Conservation (phyloP, 352 stramenopile genomes). For the Globisporangium emineosum region DNA sequence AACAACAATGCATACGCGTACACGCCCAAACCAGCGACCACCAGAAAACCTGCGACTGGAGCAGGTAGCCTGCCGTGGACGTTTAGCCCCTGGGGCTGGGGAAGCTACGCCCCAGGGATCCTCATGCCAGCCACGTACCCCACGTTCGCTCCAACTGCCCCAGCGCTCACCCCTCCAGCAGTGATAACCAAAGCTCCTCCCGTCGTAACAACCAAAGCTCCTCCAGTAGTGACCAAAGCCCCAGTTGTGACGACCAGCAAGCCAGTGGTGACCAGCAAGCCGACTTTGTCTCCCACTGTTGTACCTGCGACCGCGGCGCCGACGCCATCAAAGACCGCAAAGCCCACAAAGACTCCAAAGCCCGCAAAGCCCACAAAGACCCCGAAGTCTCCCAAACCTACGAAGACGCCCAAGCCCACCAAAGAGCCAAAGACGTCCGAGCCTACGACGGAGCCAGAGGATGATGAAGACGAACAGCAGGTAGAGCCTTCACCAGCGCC, state of each 20-base stretch:
- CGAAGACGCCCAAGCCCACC: slow-evolving; percentile 4
- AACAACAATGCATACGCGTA: slow-evolving; percentile 4
- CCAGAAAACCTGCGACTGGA: neutral
- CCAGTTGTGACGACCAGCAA: neutral
- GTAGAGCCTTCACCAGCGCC: neutral
- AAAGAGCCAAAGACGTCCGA: slow-evolving; percentile 7
- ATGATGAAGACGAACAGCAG: neutral
- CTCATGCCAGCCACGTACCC: slow-evolving; percentile 4
- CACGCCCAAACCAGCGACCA: neutral
- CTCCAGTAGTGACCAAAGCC: neutral
- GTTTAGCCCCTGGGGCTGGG: slow-evolving; percentile 15
- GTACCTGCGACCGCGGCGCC: neutral
- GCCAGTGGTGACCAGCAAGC: neutral
- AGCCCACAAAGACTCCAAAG: neutral
- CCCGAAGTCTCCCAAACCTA: slow-evolving; percentile 1
- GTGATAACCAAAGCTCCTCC: neutral
- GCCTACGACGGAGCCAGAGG: slow-evolving; percentile 1
- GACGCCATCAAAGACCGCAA: neutral
- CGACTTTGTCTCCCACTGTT: neutral
- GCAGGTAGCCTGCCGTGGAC: slow-evolving; percentile 8
- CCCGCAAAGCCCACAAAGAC: slow-evolving; percentile 1
- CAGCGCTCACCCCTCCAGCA: neutral
- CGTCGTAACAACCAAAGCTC: neutral
- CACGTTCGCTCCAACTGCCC: neutral
- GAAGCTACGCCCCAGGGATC: slow-evolving; percentile 7